Evolutionary conservation across 768 basidiomycete species (phyloP).

Genomic region (Trametes cingulata): DNA sequence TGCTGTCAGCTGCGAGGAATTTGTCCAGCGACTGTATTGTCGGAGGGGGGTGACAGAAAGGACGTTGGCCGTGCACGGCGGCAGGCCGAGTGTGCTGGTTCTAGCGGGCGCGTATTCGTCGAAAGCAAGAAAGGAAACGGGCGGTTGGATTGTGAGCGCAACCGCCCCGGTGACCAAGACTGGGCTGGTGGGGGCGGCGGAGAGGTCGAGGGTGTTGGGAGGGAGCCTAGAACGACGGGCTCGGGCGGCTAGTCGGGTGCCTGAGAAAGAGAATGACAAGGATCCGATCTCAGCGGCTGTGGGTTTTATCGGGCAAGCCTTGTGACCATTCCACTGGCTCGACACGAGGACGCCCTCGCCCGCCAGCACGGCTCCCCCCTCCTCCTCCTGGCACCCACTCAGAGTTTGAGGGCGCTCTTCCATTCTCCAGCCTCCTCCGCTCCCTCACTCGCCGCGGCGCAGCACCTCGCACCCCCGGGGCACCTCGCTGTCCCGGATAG

Average conservation of each 20-base stretch:
- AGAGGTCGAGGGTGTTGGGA: neutral
- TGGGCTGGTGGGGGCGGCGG: neutral
- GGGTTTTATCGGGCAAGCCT: constrained; percentile 22
- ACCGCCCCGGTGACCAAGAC: neutral
- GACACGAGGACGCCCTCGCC: constrained; percentile 19
- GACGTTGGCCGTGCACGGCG: neutral
- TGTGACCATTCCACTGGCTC: constrained; percentile 17
- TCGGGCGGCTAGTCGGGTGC: constrained; percentile 22
- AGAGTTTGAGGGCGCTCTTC: constrained; percentile 24
- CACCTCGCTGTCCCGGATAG: neutral
- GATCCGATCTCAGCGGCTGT: constrained; percentile 29
- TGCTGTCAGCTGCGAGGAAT: neutral
- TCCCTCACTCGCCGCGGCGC: constrained; percentile 3
- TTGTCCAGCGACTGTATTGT: neutral
- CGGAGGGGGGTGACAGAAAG: neutral
- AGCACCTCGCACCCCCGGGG: neutral
- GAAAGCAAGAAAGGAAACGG: neutral
- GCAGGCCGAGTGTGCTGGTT: neutral
- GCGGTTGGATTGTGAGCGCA: neutral
- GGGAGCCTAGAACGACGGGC: constrained; percentile 16
- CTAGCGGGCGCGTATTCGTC: neutral
- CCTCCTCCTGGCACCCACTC: neutral
- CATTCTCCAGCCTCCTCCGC: constrained; percentile 14
- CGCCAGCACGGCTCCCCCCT: neutral
- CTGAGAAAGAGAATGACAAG: constrained; percentile 23